Percentiles rank a stretch among this genome's conserved stretches.
These are phyloP conservation scores for Martiniozyma abietophila DNA, from an alignment of 805 yeast species.

Conservation along the genomic window DNA sequence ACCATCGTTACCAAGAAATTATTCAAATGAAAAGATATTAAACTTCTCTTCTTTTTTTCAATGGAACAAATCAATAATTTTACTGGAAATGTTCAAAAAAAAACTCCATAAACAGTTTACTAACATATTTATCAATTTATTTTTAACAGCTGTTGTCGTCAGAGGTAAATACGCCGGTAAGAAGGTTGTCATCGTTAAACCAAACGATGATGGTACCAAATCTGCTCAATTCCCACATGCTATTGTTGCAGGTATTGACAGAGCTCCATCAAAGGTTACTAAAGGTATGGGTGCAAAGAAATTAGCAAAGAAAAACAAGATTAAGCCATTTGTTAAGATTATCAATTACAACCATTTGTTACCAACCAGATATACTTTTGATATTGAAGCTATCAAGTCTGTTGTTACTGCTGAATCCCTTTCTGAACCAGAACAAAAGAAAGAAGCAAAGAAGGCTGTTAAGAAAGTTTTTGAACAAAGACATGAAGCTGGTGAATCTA, in stretches of 20 bases:
- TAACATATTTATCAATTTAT: background rate
- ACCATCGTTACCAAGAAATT: too few relatives aligned
- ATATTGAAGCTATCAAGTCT: slow-evolving; percentile 90
- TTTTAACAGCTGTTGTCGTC: slow-evolving; percentile 79
- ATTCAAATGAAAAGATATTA: too few relatives aligned
- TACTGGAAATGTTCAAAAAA: background rate
- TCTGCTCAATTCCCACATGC: slow-evolving; percentile 99
- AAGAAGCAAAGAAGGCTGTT: slow-evolving; percentile 97
- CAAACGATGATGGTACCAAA: slow-evolving; percentile 98
- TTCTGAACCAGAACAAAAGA: slow-evolving; percentile 96
- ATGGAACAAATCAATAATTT: too few relatives aligned
- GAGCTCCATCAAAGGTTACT: slow-evolving; percentile 95
- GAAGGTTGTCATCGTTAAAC: slow-evolving; percentile 98
- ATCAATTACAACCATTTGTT: slow-evolving; percentile 99
- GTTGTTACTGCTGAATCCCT: slow-evolving; percentile 89
- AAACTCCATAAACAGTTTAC: slow-evolving; percentile 2
- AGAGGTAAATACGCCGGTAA: slow-evolving; percentile 99
- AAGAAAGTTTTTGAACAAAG: slow-evolving; percentile 99
- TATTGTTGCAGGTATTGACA: slow-evolving; percentile 98
- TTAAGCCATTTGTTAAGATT: slow-evolving; percentile 98
- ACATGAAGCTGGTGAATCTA: slow-evolving; percentile 99
- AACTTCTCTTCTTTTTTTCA: too few relatives aligned
- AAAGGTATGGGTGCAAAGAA: slow-evolving; percentile 93
- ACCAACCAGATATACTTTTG: slow-evolving; percentile 99
- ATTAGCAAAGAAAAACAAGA: slow-evolving; percentile 93